These are phyloP conservation scores for Coprinopsis cinerea DNA, from an alignment of 768 basidiomycete species.

Conservation along the genomic window DNA sequence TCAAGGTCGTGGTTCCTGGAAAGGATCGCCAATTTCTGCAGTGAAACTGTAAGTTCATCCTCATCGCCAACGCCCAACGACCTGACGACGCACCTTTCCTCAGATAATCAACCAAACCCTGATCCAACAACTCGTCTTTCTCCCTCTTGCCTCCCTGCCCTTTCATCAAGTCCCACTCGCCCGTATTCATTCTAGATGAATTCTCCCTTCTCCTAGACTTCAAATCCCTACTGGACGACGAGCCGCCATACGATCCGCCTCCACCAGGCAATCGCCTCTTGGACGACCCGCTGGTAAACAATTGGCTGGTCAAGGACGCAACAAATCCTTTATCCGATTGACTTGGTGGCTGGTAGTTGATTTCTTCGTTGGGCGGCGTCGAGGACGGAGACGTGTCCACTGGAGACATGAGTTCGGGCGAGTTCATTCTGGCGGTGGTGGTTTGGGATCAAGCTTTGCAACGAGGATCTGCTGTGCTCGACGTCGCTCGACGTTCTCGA, in stretches of 20 bases:
- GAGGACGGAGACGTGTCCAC: neutral
- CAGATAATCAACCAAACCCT: conserved; percentile 42
- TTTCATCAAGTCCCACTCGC: conserved; percentile 21
- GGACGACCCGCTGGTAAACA: neutral
- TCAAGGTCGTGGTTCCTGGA: conserved; percentile 5
- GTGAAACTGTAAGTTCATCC: neutral
- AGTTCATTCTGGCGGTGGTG: conserved; percentile 1
- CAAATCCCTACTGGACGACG: conserved; percentile 1
- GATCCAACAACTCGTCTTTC: conserved; percentile 52
- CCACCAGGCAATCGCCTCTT: neutral
- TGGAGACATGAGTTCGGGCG: conserved; percentile 5
- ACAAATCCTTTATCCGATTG: conserved; percentile 5
- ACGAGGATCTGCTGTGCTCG: too few relatives aligned
- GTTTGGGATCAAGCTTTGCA: neutral
- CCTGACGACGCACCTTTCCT: conserved; percentile 40
- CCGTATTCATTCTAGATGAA: neutral
- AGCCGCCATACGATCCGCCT: neutral
- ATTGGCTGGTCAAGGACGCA: neutral
- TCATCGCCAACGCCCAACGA: neutral
- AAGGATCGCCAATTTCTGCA: conserved; percentile 10
- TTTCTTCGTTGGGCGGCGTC: conserved; percentile 4
- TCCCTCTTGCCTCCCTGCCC: conserved; percentile 38
- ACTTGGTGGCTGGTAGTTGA: neutral
- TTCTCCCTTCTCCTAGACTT: conserved; percentile 9
- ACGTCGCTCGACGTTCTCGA: too few relatives aligned